Evolutionary conservation across 345 rosid genomes (phyloP).

Genomic region (Lumnitzera littorea): DNA sequence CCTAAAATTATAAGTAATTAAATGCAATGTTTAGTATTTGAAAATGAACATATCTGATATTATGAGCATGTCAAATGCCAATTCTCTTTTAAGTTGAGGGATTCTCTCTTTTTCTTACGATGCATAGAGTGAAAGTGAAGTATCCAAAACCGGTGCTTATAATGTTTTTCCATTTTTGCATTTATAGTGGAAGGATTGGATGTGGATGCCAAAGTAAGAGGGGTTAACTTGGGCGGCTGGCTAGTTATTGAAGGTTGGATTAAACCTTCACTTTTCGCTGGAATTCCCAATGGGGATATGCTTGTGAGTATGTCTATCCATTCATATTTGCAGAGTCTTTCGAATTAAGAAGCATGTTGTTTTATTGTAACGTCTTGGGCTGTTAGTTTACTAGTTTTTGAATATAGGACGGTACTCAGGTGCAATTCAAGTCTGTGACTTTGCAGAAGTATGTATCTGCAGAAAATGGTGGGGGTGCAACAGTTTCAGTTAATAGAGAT

Average conservation of each 20-base stretch:
- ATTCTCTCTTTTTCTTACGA: too few relatives aligned
- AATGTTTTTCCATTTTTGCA: conserved; percentile 2
- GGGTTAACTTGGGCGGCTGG: conserved; percentile 78
- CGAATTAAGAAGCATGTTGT: neutral
- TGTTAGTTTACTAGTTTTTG: conserved; percentile 4
- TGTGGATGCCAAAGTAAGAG: conserved; percentile 56
- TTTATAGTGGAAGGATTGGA: conserved; percentile 48
- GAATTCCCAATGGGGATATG: conserved; percentile 67
- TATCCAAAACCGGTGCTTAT: neutral
- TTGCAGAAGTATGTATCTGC: conserved; percentile 54
- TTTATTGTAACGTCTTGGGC: neutral
- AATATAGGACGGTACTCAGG: conserved; percentile 64
- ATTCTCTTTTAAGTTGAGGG: too few relatives aligned
- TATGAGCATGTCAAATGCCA: too few relatives aligned
- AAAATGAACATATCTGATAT: too few relatives aligned
- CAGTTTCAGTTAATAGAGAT: conserved; percentile 46
- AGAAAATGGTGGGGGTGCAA: conserved; percentile 59
- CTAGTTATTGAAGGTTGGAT: conserved; percentile 82
- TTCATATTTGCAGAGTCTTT: neutral
- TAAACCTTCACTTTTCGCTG: conserved; percentile 67
- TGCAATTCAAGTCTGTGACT: conserved; percentile 52
- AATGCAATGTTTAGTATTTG: too few relatives aligned
- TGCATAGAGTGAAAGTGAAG: neutral
- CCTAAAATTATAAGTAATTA: too few relatives aligned
- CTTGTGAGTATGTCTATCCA: conserved; percentile 37